Base-by-base conservation (phyloP, 305 asterid species). In the Striga hermonthica region DNA sequence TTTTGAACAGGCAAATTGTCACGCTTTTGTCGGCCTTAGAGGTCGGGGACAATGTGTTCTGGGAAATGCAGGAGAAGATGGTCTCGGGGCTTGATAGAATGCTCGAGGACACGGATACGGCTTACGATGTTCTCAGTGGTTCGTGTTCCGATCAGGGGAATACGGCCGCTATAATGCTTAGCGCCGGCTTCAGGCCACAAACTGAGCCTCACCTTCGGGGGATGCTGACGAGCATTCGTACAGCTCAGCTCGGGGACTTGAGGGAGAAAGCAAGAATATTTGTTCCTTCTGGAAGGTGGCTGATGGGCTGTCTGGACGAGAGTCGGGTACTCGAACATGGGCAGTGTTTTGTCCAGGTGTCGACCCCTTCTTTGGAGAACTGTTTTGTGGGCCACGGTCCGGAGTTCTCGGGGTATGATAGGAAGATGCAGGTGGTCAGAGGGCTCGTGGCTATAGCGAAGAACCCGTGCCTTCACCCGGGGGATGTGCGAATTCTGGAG, bases 241-340 rank as follows among this genome's bases (percentile, higher is more conserved):
- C 90, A 7, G 83, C 96, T 15, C 99, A 90, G 81, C 85, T 93
- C 38, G 82, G 90, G n/a, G 97, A 90, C 73, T 90, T 90, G 7
- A 74, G 96, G 73, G 90, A 88, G 74, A 83, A 39, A 72, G 81
- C 99, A 10, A 80, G 99, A 79, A 90, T 90, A 12, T 93, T 84
- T 74, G 97, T 90, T 72, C 82, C 86, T 22, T 76, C 77, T 0
- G 92, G 97, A 64, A 83, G 95, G 82, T 93, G 96, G 97, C 80
- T 93, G 81, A 84, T 93, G 97, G 96, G 99, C 53, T 93, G 96
- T 67, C 69, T 93, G 73, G 96, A 93, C 70, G 99, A 93, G 79
- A 75, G 80, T 61, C 88, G 80, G 14, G 65, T 75, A 38, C 95
- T 93, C 56, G 90, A 83, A 75, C 82, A 86, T 34, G 97, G 99